Conservation (phyloP, 805 yeast species). For the Suhomyces sp. region DNA sequence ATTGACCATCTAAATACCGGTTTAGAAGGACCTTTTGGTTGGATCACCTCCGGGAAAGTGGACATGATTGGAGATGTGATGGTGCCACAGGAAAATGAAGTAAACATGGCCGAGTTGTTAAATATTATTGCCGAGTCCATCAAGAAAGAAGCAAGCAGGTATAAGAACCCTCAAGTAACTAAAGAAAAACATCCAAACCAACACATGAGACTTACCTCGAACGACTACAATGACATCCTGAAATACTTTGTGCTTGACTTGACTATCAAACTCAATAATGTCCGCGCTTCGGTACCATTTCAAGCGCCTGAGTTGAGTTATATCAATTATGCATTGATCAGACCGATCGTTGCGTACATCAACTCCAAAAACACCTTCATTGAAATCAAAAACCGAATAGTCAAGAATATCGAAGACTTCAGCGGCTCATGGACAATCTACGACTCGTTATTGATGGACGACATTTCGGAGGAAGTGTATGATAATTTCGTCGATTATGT, state of each 20-base stretch:
- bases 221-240: conserved; percentile 35
- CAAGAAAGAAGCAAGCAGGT: conserved; percentile 48
- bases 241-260: conserved; percentile 75
- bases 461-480: conserved; percentile 82
- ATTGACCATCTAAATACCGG: conserved; percentile 91
- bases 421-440: conserved; percentile 96
- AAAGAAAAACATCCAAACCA: conserved; percentile 27
- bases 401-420: conserved; percentile 76
- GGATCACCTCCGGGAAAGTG: conserved; percentile 91
- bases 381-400: conserved; percentile 79
- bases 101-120: conserved; percentile 47
- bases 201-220: conserved; percentile 25
- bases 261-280: conserved; percentile 75
- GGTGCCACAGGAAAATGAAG: conserved; percentile 63
- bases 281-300: conserved; percentile 84
- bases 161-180: conserved; percentile 30
- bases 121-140: conserved; percentile 46
- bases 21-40: conserved; percentile 91
- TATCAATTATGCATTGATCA: conserved; percentile 82
- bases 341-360: conserved; percentile 95
- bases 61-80: conserved; percentile 90
- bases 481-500: conserved; percentile 88
- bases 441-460: conserved; percentile 89
- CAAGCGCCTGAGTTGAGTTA: conserved; percentile 87
- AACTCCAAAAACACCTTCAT: conserved; percentile 87